Evolutionary conservation across 2,329 filamentous ascomycete species (phyloP), one percentile per base, ranked within the genome.

Genomic region (Alternaria dauci): DNA sequence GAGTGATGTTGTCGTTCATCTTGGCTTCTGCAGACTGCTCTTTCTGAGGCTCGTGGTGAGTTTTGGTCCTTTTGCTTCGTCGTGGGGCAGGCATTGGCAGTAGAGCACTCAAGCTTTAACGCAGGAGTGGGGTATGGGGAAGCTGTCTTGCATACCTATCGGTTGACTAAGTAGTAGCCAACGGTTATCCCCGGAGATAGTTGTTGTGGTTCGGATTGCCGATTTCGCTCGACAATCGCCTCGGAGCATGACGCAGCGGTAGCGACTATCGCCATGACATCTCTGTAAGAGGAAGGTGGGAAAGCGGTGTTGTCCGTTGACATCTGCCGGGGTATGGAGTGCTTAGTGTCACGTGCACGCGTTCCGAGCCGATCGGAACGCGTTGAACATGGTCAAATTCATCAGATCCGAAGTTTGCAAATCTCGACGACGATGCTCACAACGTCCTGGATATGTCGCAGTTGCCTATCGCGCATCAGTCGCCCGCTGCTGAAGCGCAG

Each of bases 381-480:
- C 67, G 67, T 72, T 63, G 16, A 57, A 48, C 23, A 42, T 50
- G 32, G 42, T 61, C 46, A 46, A 50, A 55, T 57, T 41, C 53
- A 55, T 58, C 50, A 62, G 59, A 54, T 56, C 54, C 54, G 57
- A 52, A 55, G 42, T 14, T 36, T 42, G 32, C 48, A 38, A 48
- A 30, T 42, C 26, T 51, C 50, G 38, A 60, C 53, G 52, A 72
- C 59, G 46, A 83, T 83, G 82, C 70, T 78, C 52, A 70, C 70
- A 58, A 67, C 71, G 32, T 72, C 76, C 30, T 83, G 81, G 81
- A 75, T 81, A 74, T 85, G 83, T 71, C 79, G 81, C 72, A 78
- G 74, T 75, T 84, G 82, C 72, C 71, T 85, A 55, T 74, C 73
- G 62, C 78, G 78, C 55, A 71, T 78, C 61, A 63, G 71, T 63